Conservation (phyloP, 2,329 filamentous ascomycete genomes). For the Kalaharituber pfeilii region DNA sequence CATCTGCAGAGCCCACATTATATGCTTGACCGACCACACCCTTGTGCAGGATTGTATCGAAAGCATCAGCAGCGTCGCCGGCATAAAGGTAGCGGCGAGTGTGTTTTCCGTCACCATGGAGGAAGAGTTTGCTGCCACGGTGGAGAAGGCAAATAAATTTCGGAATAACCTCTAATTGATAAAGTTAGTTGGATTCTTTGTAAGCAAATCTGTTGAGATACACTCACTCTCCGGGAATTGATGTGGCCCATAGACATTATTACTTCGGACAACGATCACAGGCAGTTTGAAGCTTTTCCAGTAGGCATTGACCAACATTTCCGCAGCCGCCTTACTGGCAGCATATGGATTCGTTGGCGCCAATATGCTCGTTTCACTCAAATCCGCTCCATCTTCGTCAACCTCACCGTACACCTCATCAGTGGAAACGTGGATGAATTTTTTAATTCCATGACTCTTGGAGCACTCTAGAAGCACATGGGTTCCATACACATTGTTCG, state of each 20-base stretch:
- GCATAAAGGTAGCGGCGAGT: constrained; percentile 63
- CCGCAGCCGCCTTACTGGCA: constrained; percentile 62
- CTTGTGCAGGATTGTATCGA: constrained; percentile 68
- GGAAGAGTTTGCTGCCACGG: constrained; percentile 46
- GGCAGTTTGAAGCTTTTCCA: constrained; percentile 67
- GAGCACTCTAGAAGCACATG: constrained; percentile 64
- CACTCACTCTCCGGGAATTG: constrained; percentile 65
- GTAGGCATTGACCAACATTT: constrained; percentile 79
- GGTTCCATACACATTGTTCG: constrained; percentile 70
- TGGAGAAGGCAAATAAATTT: constrained; percentile 62
- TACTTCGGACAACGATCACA: constrained; percentile 61
- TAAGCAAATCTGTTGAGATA: not conserved
- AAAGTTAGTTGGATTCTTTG: not conserved
- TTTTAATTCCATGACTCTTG: constrained; percentile 44
- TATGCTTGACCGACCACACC: constrained; percentile 59
- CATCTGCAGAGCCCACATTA: constrained; percentile 63
- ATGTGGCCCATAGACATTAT: constrained; percentile 74
- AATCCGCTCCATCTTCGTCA: constrained; percentile 50
- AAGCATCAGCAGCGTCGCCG: constrained; percentile 61
- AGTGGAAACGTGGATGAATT: constrained; percentile 68
- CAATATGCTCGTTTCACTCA: constrained; percentile 55
- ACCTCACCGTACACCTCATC: constrained; percentile 78
- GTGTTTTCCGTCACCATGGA: constrained; percentile 61
- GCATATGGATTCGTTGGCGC: constrained; percentile 70
- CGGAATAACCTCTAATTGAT: constrained; percentile 53